These are phyloP conservation scores for Picochlorum sp. DNA, from an alignment of 139 green algal species.

Conservation along the genomic window DNA sequence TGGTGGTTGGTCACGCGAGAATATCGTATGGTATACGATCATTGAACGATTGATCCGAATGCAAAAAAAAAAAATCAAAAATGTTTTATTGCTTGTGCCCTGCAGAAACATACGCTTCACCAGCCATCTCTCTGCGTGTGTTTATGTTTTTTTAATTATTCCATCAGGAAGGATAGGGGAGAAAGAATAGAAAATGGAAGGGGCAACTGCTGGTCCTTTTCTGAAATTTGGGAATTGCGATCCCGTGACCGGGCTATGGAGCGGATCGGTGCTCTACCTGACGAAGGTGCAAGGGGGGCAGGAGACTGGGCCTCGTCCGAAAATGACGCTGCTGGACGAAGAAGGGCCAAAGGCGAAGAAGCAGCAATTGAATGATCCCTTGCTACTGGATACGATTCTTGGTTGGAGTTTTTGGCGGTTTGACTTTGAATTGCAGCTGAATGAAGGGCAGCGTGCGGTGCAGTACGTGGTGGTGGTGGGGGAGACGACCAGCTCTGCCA, in stretches of 20 bases:
- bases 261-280: constrained; percentile 7
- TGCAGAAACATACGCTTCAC: too few relatives aligned
- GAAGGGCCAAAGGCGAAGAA: neutral
- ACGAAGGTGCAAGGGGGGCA: neutral
- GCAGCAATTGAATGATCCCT: neutral
- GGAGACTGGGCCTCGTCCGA: too few relatives aligned
- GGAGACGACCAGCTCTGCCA: neutral
- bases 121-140: too few relatives aligned
- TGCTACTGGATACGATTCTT: constrained; percentile 11
- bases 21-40: too few relatives aligned
- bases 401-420: constrained; percentile 38
- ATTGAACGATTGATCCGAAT: too few relatives aligned
- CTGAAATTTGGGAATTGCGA: constrained; percentile 6
- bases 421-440: constrained; percentile 17
- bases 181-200: neutral
- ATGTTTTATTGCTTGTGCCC: too few relatives aligned
- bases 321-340: neutral
- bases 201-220: constrained; percentile 9
- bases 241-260: neutral
- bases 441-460: constrained; percentile 2
- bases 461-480: constrained; percentile 12
- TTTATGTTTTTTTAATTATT: too few relatives aligned
- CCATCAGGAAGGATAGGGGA: too few relatives aligned
- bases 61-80: too few relatives aligned
- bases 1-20: too few relatives aligned